Conservation (phyloP, 75 land plant species). For the Pinus tabuliformis region DNA sequence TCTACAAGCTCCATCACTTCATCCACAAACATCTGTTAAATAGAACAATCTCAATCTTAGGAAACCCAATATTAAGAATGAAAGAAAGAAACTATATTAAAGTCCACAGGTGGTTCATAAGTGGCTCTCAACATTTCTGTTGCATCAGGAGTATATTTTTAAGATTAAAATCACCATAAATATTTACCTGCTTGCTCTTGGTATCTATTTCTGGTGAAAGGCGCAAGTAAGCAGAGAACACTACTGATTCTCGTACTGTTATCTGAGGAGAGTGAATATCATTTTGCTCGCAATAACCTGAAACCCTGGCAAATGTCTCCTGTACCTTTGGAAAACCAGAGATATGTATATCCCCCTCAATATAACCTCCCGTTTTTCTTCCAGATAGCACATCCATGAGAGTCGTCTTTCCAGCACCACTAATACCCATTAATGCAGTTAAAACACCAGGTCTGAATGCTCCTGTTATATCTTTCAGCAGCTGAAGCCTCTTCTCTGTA, state of each 20-base stretch:
- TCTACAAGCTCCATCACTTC: constrained; percentile 38
- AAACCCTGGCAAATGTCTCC: constrained; percentile 18
- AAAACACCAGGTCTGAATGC: constrained; percentile 33
- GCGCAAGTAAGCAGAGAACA: constrained; percentile 15
- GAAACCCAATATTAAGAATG: too few relatives aligned
- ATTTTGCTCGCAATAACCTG: constrained; percentile 21
- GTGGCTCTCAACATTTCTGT: not conserved
- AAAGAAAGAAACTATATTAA: not conserved
- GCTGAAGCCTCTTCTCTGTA: constrained; percentile 32
- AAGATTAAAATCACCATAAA: too few relatives aligned
- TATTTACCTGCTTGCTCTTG: constrained; percentile 7
- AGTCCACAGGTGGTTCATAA: not conserved
- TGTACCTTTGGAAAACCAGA: constrained; percentile 20
- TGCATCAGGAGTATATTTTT: too few relatives aligned
- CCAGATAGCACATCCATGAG: constrained; percentile 22
- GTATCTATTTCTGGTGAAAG: constrained; percentile 10
- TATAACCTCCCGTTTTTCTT: constrained; percentile 22
- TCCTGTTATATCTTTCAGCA: constrained; percentile 29
- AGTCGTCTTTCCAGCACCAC: constrained; percentile 34
- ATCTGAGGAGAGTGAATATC: constrained; percentile 20
- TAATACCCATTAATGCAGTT: constrained; percentile 32
- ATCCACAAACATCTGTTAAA: constrained; percentile 27
- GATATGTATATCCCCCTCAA: constrained; percentile 12
- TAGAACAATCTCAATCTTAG: not conserved
- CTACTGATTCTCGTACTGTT: constrained; percentile 13